A percentile compares a stretch with the other conserved stretches of the same genome.
Conservation (phyloP, 306 rosid genomes). For the Gleditsia sinensis region DNA sequence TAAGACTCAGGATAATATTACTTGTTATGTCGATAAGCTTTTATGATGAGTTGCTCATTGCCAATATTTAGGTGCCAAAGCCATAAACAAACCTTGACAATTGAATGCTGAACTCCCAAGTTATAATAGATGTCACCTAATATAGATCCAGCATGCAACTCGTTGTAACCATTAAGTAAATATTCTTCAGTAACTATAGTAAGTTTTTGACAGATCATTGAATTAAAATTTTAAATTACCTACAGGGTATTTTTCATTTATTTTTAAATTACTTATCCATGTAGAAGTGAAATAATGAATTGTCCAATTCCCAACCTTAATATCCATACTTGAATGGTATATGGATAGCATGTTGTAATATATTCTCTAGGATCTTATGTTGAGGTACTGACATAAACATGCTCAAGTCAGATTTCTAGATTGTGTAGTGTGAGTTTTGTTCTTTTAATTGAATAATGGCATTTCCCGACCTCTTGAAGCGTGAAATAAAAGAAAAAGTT, state of each 20-base stretch:
- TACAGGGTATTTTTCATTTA: not conserved
- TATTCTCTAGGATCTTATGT: not conserved
- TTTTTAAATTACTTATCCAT: not conserved
- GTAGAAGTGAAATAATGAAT: not conserved
- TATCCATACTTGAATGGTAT: not conserved
- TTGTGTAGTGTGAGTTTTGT: not conserved
- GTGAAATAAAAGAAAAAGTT: not conserved
- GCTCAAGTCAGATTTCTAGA: not conserved
- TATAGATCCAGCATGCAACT: not conserved
- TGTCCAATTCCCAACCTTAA: not conserved
- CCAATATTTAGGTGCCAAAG: not conserved
- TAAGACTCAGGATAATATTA: not conserved
- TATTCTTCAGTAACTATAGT: not conserved
- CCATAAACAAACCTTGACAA: not conserved
- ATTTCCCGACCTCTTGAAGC: not conserved
- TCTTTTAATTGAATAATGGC: not conserved
- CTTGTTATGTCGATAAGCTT: not conserved
- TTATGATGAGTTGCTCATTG: constrained; percentile 3
- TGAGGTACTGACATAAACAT: not conserved
- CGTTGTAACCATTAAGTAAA: not conserved
- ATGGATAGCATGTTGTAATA: not conserved
- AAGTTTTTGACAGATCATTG: not conserved
- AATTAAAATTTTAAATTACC: not conserved
- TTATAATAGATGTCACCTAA: not conserved
- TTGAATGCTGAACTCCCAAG: not conserved